A percentile compares a stretch with the other conserved stretches of the same genome.
Conservation (phyloP, 2,329 filamentous ascomycete genomes). For the Fusarium staphyleae region DNA sequence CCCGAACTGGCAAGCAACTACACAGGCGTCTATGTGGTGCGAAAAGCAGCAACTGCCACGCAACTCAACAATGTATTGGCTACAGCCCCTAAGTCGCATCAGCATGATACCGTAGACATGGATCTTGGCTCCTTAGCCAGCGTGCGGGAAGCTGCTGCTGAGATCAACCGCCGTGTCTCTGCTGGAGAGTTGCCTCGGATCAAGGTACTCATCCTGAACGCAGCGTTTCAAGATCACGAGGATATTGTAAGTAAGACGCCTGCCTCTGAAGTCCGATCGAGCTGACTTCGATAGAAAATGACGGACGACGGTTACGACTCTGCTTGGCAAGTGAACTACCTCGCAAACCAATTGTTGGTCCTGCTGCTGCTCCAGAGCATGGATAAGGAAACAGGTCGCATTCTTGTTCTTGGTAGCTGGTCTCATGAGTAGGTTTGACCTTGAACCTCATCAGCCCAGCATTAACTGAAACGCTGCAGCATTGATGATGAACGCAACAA, state of each 20-base stretch:
- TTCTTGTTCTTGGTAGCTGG: constrained; percentile 45
- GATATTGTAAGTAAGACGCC: constrained; percentile 32
- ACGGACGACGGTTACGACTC: constrained; percentile 44
- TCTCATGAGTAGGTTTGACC: constrained; percentile 46
- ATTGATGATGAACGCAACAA: constrained; percentile 42
- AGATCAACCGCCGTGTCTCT: constrained; percentile 43
- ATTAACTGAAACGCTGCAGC: constrained; percentile 31
- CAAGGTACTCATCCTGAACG: constrained; percentile 49
- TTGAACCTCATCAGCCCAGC: too few species aligned
- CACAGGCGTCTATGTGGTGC: constrained; percentile 48
- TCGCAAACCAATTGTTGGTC: constrained; percentile 43
- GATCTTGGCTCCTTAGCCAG: constrained; percentile 43
- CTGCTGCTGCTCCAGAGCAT: constrained; percentile 46
- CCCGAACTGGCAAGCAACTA: constrained; percentile 44
- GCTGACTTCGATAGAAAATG: constrained; percentile 35
- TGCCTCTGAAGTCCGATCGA: background rate
- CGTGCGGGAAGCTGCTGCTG: constrained; percentile 39
- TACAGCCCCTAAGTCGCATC: constrained; percentile 33
- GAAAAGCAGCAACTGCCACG: constrained; percentile 43
- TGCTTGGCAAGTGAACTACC: constrained; percentile 46
- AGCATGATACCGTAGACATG: constrained; percentile 44
- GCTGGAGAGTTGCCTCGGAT: constrained; percentile 49
- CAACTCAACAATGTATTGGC: constrained; percentile 39
- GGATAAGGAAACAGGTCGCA: constrained; percentile 40
- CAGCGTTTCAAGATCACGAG: constrained; percentile 41